Conservation (phyloP, 345 rosid species). For the Hirschfeldia incana region DNA sequence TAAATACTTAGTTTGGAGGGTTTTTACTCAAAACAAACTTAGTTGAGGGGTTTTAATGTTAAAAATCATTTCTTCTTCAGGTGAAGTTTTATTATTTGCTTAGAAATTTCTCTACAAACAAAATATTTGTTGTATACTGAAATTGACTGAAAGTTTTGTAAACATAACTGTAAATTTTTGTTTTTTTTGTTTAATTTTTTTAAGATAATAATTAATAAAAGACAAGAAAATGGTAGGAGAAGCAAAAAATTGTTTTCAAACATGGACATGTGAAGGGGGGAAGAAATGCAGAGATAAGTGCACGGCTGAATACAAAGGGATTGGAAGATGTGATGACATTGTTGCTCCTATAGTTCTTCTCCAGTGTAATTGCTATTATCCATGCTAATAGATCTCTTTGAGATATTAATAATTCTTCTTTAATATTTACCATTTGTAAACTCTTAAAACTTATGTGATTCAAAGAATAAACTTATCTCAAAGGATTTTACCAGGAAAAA, state of each 20-base stretch:
- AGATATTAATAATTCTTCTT: neutral
- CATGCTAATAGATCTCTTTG: neutral
- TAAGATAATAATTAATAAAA: neutral
- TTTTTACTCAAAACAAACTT: no score
- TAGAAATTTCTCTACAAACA: neutral
- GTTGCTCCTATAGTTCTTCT: neutral
- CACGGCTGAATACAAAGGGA: neutral
- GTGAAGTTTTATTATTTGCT: neutral
- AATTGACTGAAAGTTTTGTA: neutral
- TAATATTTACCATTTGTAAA: neutral
- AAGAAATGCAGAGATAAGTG: neutral
- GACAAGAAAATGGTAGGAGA: neutral
- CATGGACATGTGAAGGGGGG: neutral
- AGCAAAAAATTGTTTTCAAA: neutral
- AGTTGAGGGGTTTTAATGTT: no score
- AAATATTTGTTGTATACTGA: neutral
- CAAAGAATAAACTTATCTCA: constrained; percentile 41
- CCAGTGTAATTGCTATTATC: neutral
- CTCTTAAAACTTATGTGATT: neutral
- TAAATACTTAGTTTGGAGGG: no score
- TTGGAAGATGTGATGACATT: neutral
- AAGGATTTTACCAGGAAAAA: neutral
- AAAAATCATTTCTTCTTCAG: neutral
- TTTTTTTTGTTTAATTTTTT: neutral
- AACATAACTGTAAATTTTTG: neutral